Base-by-base conservation (phyloP, 352 stramenopile genomes). In the Halophytophthora batemanensis region DNA sequence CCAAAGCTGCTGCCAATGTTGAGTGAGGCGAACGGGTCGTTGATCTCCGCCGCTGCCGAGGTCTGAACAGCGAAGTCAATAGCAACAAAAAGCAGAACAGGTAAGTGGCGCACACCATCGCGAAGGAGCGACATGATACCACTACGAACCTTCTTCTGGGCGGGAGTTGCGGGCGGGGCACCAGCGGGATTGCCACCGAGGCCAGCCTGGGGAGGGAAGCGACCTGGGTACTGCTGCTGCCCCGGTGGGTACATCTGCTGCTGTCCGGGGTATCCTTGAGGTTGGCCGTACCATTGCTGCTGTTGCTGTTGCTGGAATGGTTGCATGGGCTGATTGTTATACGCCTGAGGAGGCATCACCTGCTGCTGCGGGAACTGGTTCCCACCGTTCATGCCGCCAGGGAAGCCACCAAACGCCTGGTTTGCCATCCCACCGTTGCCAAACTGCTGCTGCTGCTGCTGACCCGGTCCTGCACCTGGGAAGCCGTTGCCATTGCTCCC, bases 1-100 rank as follows among this genome's bases (percentile, higher is more conserved):
- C 75, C 77, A 15, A 88, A 66, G 13, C 29, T 43, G 50, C 56
- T 73, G 22, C 71, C 69, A 14, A 90, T 68, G 45, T 72, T 85
- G 1, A 93, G 68, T 3, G 82, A 74, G 6, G 82, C 77, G 45
- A 93, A 93, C 14, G 77, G 82, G 49, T 93, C 82, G 34, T 80
- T 86, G 39, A 87, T 57, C 6, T 73, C 33, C n/a, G 52, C 50
- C 11, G 70, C 63, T 34, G 61, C 61, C 39, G 59, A 40, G 14
- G 55, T 56, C 64, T 73, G 41, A 17, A 42, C 11, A 45, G 8
- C 11, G 39, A 14, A 42, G 22, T 18, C 17, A 33, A 17, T 18
- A 15, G 10, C 25, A 2, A 28, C 22, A 29, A 14, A 5, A 6
- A 45, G 12, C 2, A 45, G 40, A 36, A 44, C 6, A 44, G 25